Conservation (phyloP, 2,329 filamentous ascomycete species). For the Aspergillus amoenus region DNA sequence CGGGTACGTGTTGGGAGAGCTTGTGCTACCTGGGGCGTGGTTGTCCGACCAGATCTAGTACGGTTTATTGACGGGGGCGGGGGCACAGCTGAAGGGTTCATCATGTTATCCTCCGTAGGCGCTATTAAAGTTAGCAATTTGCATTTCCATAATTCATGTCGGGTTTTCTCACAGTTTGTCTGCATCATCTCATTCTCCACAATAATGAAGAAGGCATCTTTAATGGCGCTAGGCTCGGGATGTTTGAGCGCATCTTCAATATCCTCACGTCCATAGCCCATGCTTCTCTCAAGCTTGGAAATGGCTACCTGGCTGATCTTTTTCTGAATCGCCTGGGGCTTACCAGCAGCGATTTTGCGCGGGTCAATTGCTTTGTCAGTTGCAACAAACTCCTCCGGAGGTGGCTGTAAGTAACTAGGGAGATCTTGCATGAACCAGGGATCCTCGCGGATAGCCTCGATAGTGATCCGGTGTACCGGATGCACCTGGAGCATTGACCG, state of each 20-base stretch:
- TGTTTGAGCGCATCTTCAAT: conserved; percentile 91
- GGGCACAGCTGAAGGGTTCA: conserved; percentile 26
- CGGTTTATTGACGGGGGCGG: conserved; percentile 32
- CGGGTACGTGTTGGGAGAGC: conserved; percentile 22
- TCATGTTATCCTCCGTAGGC: conserved; percentile 37
- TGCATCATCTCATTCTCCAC: conserved; percentile 98
- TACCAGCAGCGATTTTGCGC: conserved; percentile 75
- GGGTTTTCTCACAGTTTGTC: conserved; percentile 69
- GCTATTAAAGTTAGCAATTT: conserved; percentile 25
- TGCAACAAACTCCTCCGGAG: conserved; percentile 87
- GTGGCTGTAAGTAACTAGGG: conserved; percentile 80
- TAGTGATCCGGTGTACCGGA: conserved; percentile 88
- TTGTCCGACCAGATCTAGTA: conserved; percentile 16
- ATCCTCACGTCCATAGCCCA: conserved; percentile 94
- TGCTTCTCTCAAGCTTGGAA: conserved; percentile 93
- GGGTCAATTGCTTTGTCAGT: conserved; percentile 89
- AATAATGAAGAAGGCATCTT: conserved; percentile 97
- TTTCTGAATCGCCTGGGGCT: conserved; percentile 76
- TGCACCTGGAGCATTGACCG: conserved; percentile 94
- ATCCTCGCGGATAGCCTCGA: conserved; percentile 88
- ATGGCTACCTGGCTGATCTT: conserved; percentile 90
- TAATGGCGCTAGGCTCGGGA: conserved; percentile 94
- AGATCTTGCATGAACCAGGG: conserved; percentile 91
- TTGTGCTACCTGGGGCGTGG: conserved; percentile 18
- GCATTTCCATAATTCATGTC: not conserved